Evolutionary conservation across 495 filamentous ascomycete genomes (phyloP), one percentile per base, ranked within the genome.

Genomic region (Aspergillus kassunensis): DNA sequence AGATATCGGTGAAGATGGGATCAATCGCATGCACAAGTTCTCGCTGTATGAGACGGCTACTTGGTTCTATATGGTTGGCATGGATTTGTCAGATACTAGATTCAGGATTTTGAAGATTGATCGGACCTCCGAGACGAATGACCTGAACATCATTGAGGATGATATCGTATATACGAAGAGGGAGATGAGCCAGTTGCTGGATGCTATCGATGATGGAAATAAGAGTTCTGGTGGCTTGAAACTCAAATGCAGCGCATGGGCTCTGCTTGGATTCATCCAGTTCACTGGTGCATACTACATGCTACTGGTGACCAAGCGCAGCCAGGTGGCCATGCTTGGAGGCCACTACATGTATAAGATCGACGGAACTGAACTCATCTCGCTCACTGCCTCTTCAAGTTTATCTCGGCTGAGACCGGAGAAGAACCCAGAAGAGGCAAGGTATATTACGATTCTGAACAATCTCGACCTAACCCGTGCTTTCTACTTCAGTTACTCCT

Each of bases 401-500:
- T 68, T 74, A 1, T 85, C 85, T 19, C 77, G 82, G 19, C 81
- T 84, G 59, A 91, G 84, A 63, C 73, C 83, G 12, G 90, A 97
- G 55, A 81, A 84, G 45, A 91, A 95, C 62, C 79, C 88, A 0
- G 93, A 97, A 62, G 93, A 98, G 70, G 81, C 86, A 42, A 80
- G 93, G 39, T 97, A 91, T 65, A 79, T 97, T 36, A 79, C 82
- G 24, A 97, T 96, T 49, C 73, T 98, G 13, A 88, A 87, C 65
- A 95, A 95, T 59, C 78, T 98, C 9, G 93, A 98, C 64, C 70
- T 98, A 37, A 88, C 85, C 2, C 77, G 86, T 27, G 95, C 88
- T 0, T 97, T 98, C 65, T 98, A 98, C 71, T 98, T 97, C 71
- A 97, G 95, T 67, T 96, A 97, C 66, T 93, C 91, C 3, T 98